Evolutionary conservation across 2,329 filamentous ascomycete species (phyloP).

Genomic region (Knufia petricola): DNA sequence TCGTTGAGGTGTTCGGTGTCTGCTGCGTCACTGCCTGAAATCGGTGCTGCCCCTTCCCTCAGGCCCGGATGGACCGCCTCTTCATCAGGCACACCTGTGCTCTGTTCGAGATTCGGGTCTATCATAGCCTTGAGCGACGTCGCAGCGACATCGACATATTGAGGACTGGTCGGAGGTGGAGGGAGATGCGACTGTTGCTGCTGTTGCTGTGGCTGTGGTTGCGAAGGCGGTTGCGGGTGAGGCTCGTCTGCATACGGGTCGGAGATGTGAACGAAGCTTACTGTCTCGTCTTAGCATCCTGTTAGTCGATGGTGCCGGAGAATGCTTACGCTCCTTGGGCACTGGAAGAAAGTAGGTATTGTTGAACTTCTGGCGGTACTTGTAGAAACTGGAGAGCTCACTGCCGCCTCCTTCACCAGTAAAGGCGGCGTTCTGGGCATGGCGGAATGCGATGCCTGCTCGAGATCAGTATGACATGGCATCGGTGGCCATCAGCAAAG

Average conservation of each 20-base stretch:
- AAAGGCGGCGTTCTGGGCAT: constrained; percentile 51
- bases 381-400: constrained; percentile 9
- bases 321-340: constrained; percentile 12
- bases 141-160: constrained; percentile 14
- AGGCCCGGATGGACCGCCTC: background rate
- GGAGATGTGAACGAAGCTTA: constrained; percentile 16
- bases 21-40: background rate
- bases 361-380: constrained; percentile 15
- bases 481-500: background rate
- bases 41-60: background rate
- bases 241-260: constrained; percentile 16
- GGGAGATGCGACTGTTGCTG: constrained; percentile 13
- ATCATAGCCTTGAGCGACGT: constrained; percentile 17
- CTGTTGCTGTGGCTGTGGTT: constrained; percentile 17
- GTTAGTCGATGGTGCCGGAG: background rate
- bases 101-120: constrained; percentile 18
- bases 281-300: constrained; percentile 4
- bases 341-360: constrained; percentile 18
- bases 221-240: constrained; percentile 9
- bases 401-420: constrained; percentile 12
- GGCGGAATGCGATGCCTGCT: constrained; percentile 52
- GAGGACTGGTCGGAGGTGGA: constrained; percentile 14
- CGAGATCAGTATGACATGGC: background rate
- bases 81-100: constrained; percentile 9
- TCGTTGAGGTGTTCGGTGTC: constrained; percentile 1